phyloP scores from a whole-genome alignment of 306 rosid species.

The Pueraria montana region DNA sequence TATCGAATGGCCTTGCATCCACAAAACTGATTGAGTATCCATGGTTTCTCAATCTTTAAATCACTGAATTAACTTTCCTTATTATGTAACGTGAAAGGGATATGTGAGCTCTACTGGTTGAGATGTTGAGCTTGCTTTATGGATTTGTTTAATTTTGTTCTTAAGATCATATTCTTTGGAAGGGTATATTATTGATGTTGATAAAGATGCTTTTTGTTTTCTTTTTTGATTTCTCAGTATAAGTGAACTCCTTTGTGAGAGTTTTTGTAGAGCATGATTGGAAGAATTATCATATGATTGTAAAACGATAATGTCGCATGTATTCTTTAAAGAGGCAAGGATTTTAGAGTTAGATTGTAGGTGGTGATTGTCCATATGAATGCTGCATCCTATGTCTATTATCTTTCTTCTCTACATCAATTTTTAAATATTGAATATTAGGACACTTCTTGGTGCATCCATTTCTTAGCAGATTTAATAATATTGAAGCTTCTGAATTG shows the following conservation, averaged over 20 bases:
- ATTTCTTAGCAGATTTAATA: slow-evolving; percentile 6
- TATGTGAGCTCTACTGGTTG: background rate
- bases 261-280: background rate
- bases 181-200: background rate
- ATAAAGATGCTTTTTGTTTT: background rate
- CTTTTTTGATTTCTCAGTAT: background rate
- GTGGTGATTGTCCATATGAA: background rate
- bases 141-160: slow-evolving; percentile 28
- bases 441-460: background rate
- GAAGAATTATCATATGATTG: background rate
- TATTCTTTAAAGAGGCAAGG: background rate
- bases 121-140: slow-evolving; percentile 22
- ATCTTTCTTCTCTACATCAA: background rate
- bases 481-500: slow-evolving; percentile 18
- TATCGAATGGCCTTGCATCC: slow-evolving; percentile 8
- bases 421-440: background rate
- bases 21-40: slow-evolving; percentile 28
- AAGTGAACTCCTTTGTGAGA: background rate
- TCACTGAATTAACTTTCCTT: slow-evolving; percentile 11
- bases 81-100: background rate
- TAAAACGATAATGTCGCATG: background rate
- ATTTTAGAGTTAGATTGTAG: background rate
- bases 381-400: background rate
- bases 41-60: slow-evolving; percentile 26
- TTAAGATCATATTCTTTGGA: slow-evolving; percentile 31